Base-by-base conservation (phyloP, 257 asterid genomes). In the Leptodermis oblonga region DNA sequence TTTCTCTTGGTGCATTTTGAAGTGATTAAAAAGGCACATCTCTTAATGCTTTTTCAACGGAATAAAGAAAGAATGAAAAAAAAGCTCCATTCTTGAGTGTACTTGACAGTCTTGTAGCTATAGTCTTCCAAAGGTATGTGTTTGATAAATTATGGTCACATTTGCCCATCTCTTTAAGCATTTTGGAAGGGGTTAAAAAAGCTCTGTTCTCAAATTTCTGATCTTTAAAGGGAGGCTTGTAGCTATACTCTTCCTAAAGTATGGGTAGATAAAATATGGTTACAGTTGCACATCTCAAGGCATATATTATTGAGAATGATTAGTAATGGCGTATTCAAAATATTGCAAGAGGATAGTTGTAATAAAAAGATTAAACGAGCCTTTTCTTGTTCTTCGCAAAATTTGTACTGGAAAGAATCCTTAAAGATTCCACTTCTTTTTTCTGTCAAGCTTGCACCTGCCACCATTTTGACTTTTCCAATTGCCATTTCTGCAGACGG, bases 401-500 rank as follows among this genome's bases (percentile, higher is more conserved):
- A 20, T 14, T 5, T 51, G 18, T 13, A 14, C n/a, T 5, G 23
- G 9, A 33, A 52, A 34, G 37, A 48, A 30, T 68, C 58, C 53
- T 33, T 63, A 69, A 39, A 14, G 34, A 26, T 20, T 52, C 23
- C 45, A 54, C 11, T n/a, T 53, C 34, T 53, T n/a, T 51, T 58
- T 36, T 59, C 49, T 46, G 36, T 52, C 11, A 53, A 23, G 23
- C 64, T 28, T 37, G 15, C 20, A 18, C 25, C 41, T 54, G 23
- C 18, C 67, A 10, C 52, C 67, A 62, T 43, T 60, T 52, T 56
- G 67, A 59, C 69, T 70, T 66, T 65, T 55, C 31, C 49, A 74
- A 13, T 72, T 73, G 71, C 45, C 62, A 69, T 26, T 77, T 77
- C 70, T 28, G 41, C 82, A 90, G 96, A 89, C 96, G 74, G 84